These are phyloP conservation scores for Fusarium sp. DNA, from an alignment of 2,329 filamentous ascomycete genomes.

Conservation along the genomic window DNA sequence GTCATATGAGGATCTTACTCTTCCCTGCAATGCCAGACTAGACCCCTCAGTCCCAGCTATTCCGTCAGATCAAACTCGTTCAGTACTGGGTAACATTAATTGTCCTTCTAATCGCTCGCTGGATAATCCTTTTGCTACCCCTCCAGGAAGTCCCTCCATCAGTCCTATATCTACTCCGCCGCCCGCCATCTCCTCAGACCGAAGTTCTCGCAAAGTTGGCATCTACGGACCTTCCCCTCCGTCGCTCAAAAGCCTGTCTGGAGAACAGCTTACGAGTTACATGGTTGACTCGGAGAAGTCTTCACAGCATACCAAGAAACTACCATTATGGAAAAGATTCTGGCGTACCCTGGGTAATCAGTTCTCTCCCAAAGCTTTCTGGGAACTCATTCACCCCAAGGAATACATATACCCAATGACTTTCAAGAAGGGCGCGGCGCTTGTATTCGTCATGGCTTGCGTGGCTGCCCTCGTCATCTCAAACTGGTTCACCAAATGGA, in stretches of 20 bases:
- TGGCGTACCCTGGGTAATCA: not conserved
- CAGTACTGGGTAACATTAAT: not conserved
- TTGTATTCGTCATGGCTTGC: not conserved
- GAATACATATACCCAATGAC: slow-evolving; percentile 16
- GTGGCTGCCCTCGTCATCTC: not conserved
- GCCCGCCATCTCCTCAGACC: not conserved
- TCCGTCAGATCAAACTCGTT: not conserved
- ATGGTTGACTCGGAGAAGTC: not conserved
- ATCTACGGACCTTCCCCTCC: not conserved
- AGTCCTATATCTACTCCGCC: not conserved
- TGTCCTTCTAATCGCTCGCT: not conserved
- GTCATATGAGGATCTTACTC: not conserved
- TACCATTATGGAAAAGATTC: not conserved
- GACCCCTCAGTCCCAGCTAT: not conserved
- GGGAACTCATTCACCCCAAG: not conserved
- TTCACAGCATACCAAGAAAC: not conserved
- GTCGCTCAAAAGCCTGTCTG: not conserved
- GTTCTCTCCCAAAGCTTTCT: slow-evolving; percentile 6
- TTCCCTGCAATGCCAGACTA: slow-evolving; percentile 1
- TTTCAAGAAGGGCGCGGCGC: not conserved
- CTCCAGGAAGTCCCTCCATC: not conserved
- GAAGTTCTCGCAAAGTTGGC: slow-evolving; percentile 4
- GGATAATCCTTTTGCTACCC: not conserved
- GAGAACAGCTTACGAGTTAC: not conserved
- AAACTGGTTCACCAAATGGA: not conserved